Evolutionary conservation across 2,329 filamentous ascomycete species (phyloP), one percentile per base, ranked within the genome.

Genomic region (Colletotrichum gloeosporioides): DNA sequence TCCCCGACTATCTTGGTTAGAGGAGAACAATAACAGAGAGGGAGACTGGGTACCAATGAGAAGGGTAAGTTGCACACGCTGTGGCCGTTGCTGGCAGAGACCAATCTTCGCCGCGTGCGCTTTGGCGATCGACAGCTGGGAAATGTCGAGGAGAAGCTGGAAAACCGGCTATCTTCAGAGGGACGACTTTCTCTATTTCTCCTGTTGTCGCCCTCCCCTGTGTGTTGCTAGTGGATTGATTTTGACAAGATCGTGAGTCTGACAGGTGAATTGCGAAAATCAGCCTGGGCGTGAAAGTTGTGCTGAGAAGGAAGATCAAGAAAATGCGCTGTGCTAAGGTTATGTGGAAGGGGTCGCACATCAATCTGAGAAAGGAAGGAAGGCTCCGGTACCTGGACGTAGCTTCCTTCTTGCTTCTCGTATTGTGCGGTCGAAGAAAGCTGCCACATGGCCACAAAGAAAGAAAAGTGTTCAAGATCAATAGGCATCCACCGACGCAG

Each of bases 261-360:
- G 18, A 12, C 3, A 12, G 18, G 39, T 44, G 9, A 44, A 0
- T 6, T n/a, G 39, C 39, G 3, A 49, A 49, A 49, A 10, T 49
- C 39, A 49, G 39, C 18, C 18, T 1, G 5, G 0, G 3, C 39
- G 1, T 0, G 9, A 0, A 49, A 7, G 18, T 49, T 7, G 18
- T 49, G 39, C 10, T n/a, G 39, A 49, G 39, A 49, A 1, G 39
- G 9, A 49, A 49, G 39, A 18, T n/a, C 9, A n/a, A n/a, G 0
- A n/a, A 12, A n/a, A 10, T 44, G 39, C 5, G 18, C 39, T 49
- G 39, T 2, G 39, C 39, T 49, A 49, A 49, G 18, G 39, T n/a
- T 18, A 49, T n/a, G 39, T 49, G 39, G 18, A 6, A 22, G 39
- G 39, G n/a, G 39, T 49, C 39, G 39, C 39, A 49, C 1, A n/a